Evolutionary conservation across 352 stramenopile species (phyloP).

Genomic region (Blastocystis sp.): DNA sequence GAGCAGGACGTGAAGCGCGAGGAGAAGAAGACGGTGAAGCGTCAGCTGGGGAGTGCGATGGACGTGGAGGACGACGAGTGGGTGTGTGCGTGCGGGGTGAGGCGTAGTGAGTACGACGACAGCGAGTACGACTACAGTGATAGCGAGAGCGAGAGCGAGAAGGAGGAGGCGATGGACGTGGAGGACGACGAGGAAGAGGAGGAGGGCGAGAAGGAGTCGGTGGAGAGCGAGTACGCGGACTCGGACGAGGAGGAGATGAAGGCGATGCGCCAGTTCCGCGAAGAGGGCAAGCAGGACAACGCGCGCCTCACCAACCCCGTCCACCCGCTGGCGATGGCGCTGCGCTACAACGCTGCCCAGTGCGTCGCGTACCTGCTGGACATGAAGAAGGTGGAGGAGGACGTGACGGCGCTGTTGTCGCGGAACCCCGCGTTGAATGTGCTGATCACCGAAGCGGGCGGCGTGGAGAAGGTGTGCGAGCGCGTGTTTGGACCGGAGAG

Average conservation of each 20-base stretch:
- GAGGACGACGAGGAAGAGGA: conserved; percentile 28
- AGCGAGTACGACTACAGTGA: conserved; percentile 10
- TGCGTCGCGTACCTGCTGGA: conserved; percentile 19
- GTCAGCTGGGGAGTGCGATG: background rate
- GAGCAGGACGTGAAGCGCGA: conserved; percentile 40
- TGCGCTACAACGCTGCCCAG: conserved; percentile 10
- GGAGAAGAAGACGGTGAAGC: conserved; percentile 28
- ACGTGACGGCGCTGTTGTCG: background rate
- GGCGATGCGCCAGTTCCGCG: conserved; percentile 30
- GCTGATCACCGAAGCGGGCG: conserved; percentile 15
- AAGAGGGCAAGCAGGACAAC: conserved; percentile 27
- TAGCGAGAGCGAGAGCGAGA: background rate
- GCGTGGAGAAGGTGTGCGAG: conserved; percentile 5
- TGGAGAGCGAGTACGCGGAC: conserved; percentile 60
- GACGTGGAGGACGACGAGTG: conserved; percentile 4
- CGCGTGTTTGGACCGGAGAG: conserved; percentile 50
- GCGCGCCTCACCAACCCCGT: background rate
- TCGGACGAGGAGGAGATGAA: conserved; percentile 69
- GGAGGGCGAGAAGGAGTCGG: conserved; percentile 6
- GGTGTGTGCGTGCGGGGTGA: background rate
- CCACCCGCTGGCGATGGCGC: conserved; percentile 4
- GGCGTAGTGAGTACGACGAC: conserved; percentile 38
- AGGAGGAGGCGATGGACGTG: conserved; percentile 20
- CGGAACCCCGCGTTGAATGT: background rate
- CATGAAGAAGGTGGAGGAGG: background rate